Evolutionary conservation across 1,284 basidiomycete species (phyloP), one percentile per base, ranked within the genome.

Genomic region (Austroboletus novae-zelandiae): DNA sequence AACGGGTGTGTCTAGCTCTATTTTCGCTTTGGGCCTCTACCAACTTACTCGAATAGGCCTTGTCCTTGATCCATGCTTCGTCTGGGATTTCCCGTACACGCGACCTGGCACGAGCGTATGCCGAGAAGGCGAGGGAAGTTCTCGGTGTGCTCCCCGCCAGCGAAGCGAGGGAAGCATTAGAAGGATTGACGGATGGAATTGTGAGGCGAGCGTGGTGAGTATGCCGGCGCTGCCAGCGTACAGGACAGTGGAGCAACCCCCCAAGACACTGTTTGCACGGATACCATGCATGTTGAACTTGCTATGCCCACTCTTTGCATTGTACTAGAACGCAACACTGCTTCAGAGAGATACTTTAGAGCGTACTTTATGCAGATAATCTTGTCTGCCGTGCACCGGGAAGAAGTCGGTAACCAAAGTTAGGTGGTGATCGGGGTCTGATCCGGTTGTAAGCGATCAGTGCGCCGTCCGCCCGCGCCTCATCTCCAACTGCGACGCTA

Each of bases 71-170:
- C 32, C 77, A 79, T 25, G 72, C 77, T 32, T 91, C 89, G 5
- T 83, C 86, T 20, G 94, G 91, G 9, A 76, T 96, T 32, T 79
- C 87, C 54, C 83, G 89, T 41, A 97, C 94, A 4, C 78, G 84
- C 8, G 79, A 82, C 37, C 82, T 98, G 17, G 94, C 94, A 5
- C 71, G 74, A 32, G 73, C 76, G n/a, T 91, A 97, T 65, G 89
- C 90, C 1, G 77, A 81, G 45, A 86, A 87, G 65, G 93, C 94
- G 7, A 78, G 80, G 32, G 81, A 88, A 53, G 80, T 84, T 29
- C 73, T 96, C 17, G 74, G 74, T 48, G 69, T 79, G n/a, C 76
- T 97, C 47, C 94, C 94, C 3, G 85, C 89, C 52, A 91, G 89
- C 61, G 88, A 92, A 45, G 87, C 91, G 29, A 85, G 84, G 66